A percentile compares a stretch with the other conserved stretches of the same genome.
Conservation (phyloP, 768 basidiomycete genomes). For the Hericium coralloides region DNA sequence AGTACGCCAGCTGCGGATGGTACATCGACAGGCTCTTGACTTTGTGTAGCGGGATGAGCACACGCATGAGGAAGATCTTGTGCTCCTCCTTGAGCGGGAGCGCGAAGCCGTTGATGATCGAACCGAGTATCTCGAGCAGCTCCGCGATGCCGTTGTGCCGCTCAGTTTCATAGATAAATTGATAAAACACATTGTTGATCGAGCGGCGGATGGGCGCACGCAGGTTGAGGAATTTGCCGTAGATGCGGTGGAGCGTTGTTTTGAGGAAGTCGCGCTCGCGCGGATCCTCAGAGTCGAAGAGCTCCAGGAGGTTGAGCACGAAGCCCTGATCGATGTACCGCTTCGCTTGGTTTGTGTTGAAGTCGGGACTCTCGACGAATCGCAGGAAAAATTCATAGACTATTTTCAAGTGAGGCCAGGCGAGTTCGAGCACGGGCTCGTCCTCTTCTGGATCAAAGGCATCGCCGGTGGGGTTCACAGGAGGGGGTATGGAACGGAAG, state of each 20-base stretch:
- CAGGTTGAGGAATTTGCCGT: conserved; percentile 98
- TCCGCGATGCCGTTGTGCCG: conserved; percentile 99
- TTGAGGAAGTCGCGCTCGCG: conserved; percentile 99
- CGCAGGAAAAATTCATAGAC: conserved; percentile 99
- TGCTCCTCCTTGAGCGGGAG: conserved; percentile 98
- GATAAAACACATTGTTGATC: conserved; percentile 99
- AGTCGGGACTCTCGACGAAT: conserved; percentile 95
- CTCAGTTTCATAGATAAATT: conserved; percentile 98
- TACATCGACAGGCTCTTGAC: conserved; percentile 96
- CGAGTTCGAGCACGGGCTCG: conserved; percentile 96
- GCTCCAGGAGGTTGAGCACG: conserved; percentile 91
- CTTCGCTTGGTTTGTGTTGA: conserved; percentile 97
- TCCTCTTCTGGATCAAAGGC: conserved; percentile 99
- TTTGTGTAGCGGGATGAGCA: conserved; percentile 93
- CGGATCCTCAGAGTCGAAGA: conserved; percentile 98
- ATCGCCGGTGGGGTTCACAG: conserved; percentile 96
- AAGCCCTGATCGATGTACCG: conserved; percentile 95
- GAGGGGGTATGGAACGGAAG: conserved; percentile 99
- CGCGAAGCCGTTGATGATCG: conserved; percentile 99
- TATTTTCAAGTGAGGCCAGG: conserved; percentile 98
- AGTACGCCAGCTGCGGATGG: conserved; percentile 98
- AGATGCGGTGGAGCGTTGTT: conserved; percentile 97
- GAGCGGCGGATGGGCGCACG: conserved; percentile 98
- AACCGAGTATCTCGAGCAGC: conserved; percentile 93
- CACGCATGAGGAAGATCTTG: conserved; percentile 93